A percentile compares a stretch with the other conserved stretches of the same genome.
phyloP scores from a whole-genome alignment of 2,329 filamentous ascomycete genomes.

The Dothideomycetidae sp. region DNA sequence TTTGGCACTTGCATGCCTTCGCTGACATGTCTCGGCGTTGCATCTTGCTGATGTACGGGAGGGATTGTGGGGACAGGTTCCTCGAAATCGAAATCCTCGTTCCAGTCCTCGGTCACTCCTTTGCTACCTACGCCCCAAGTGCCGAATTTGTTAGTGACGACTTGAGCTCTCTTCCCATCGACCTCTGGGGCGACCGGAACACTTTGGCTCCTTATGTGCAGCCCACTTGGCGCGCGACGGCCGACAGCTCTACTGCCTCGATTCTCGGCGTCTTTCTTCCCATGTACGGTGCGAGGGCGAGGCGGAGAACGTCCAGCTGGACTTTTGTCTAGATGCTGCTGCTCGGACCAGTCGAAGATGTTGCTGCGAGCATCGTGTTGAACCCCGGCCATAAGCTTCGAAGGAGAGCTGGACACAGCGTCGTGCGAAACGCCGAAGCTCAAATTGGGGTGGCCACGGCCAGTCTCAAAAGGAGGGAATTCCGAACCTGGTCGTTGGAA shows the following conservation, averaged over 20 bases:
- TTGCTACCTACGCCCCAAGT: constrained; percentile 73
- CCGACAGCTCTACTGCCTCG: constrained; percentile 54
- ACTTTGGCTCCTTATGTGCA: constrained; percentile 67
- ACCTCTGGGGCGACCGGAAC: constrained; percentile 56
- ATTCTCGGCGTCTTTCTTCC: constrained; percentile 56
- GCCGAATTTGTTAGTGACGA: constrained; percentile 56
- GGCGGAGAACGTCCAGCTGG: constrained; percentile 44
- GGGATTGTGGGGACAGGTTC: constrained; percentile 24
- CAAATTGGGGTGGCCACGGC: constrained; percentile 4
- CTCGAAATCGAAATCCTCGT: constrained; percentile 73
- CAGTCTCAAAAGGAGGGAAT: neutral
- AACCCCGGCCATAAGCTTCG: constrained; percentile 1
- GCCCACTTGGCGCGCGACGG: constrained; percentile 52
- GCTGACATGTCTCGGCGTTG: constrained; percentile 22
- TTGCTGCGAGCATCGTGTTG: constrained; percentile 40
- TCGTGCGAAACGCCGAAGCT: constrained; percentile 1
- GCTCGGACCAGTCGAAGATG: constrained; percentile 67
- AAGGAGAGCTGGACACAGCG: neutral
- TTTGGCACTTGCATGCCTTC: constrained; percentile 57
- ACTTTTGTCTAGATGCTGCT: constrained; percentile 45
- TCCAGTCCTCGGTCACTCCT: constrained; percentile 74
- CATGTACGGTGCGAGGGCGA: constrained; percentile 60
- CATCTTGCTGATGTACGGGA: constrained; percentile 17
- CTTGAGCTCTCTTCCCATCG: constrained; percentile 36
- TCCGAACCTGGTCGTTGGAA: neutral